Percentiles rank a stretch among this genome's conserved stretches.
Evolutionary conservation across 2,329 filamentous ascomycete species (phyloP).

Genomic region (Colletotrichum tropicicola): DNA sequence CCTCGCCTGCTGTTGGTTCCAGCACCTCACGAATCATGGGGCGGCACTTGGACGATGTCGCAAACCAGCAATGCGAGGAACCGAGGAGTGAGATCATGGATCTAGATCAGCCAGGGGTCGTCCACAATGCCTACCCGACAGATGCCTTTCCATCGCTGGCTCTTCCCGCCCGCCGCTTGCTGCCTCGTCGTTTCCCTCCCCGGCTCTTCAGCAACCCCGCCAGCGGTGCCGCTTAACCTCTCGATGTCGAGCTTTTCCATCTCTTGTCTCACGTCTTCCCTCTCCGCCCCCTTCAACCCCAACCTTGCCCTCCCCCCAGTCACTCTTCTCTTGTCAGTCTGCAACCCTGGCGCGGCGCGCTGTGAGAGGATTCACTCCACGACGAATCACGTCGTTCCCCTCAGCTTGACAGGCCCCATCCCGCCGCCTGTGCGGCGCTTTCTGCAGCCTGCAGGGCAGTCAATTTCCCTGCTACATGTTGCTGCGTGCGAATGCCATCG

Average conservation of each 20-base stretch:
- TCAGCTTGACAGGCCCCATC: conserved; percentile 18
- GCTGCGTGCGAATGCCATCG: background rate
- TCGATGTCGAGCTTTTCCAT: conserved; percentile 3
- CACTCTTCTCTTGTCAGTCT: conserved; percentile 8
- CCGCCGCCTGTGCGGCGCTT: conserved; percentile 17
- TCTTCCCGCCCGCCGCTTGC: background rate
- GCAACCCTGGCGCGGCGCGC: conserved; percentile 20
- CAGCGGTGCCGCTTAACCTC: background rate
- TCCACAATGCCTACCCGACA: background rate
- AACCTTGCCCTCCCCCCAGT: background rate
- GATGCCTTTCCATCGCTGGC: background rate
- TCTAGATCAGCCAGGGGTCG: conserved; percentile 9
- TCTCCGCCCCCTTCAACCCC: background rate
- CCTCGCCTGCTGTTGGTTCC: background rate
- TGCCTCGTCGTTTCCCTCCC: background rate
- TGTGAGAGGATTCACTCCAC: background rate
- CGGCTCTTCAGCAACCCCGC: background rate
- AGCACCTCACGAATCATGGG: conserved; percentile 16
- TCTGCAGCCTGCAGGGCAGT: conserved; percentile 3
- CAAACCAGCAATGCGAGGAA: conserved; percentile 12
- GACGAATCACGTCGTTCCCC: conserved; percentile 5
- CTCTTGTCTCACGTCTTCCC: conserved; percentile 6
- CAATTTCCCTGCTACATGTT: background rate
- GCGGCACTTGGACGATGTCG: conserved; percentile 20
- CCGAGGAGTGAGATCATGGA: conserved; percentile 14